Evolutionary conservation across 805 yeast genomes (phyloP).

Genomic region (Metschnikowia corniflorae): DNA sequence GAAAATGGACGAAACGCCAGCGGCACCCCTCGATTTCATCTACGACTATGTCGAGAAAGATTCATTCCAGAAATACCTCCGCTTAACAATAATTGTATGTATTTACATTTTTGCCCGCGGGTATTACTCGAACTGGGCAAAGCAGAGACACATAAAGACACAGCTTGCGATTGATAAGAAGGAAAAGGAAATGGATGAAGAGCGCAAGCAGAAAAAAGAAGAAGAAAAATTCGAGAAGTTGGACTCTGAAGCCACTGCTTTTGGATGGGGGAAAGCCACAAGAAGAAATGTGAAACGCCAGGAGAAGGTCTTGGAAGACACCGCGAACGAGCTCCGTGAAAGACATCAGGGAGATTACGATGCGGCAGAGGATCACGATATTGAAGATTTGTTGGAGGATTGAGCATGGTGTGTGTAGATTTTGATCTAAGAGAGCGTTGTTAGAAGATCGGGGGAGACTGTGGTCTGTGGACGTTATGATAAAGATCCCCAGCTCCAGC

Average conservation of each 20-base stretch:
- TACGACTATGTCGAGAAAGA: slow-evolving; percentile 37
- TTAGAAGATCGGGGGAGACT: no score
- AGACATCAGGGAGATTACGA: slow-evolving; percentile 44
- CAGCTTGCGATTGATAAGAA: slow-evolving; percentile 47
- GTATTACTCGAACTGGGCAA: slow-evolving; percentile 53
- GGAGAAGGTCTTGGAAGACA: slow-evolving; percentile 50
- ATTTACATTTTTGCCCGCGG: slow-evolving; percentile 60
- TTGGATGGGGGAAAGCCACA: slow-evolving; percentile 82
- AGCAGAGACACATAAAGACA: slow-evolving; percentile 47
- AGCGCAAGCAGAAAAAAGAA: slow-evolving; percentile 25
- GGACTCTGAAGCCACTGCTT: slow-evolving; percentile 41
- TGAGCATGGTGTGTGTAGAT: no score
- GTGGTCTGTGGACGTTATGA: no score
- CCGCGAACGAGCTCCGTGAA: slow-evolving; percentile 35
- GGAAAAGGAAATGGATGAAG: slow-evolving; percentile 37
- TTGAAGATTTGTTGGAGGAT: slow-evolving; percentile 57
- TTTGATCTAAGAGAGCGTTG: no score
- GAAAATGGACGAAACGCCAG: not conserved
- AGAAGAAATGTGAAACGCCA: slow-evolving; percentile 55
- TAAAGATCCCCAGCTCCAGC: no score
- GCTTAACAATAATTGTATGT: slow-evolving; percentile 49
- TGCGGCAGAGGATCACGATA: slow-evolving; percentile 60
- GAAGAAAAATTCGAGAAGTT: slow-evolving; percentile 32
- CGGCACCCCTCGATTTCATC: slow-evolving; percentile 23
- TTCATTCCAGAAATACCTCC: slow-evolving; percentile 43